phyloP scores from a whole-genome alignment of 2,329 filamentous ascomycete species.

The Colletotrichum lindemuthianum region DNA sequence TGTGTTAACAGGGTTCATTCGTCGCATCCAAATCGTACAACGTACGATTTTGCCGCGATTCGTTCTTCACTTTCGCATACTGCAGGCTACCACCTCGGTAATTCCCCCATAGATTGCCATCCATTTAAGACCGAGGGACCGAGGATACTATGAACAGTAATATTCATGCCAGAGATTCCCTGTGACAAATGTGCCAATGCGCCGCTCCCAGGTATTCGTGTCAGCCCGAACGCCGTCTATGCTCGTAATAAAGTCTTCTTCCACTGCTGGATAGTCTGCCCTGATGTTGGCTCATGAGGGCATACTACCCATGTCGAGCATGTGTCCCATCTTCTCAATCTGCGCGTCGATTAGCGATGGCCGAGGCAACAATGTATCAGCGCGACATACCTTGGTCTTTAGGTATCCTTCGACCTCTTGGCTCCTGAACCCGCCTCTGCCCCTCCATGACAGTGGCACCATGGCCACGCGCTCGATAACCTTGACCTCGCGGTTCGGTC shows the following conservation, averaged over 20 bases:
- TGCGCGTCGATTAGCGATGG: conserved; percentile 44
- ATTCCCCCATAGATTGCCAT: conserved; percentile 20
- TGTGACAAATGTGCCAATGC: conserved; percentile 25
- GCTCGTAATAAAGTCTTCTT: conserved; percentile 16
- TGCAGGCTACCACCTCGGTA: neutral
- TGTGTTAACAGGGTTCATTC: too few relatives aligned
- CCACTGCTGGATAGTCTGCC: too few relatives aligned
- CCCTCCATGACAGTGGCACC: conserved; percentile 94
- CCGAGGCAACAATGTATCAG: neutral
- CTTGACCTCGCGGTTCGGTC: conserved; percentile 85
- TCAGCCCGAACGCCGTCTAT: conserved; percentile 33
- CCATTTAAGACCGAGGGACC: conserved; percentile 13
- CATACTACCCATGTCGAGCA: conserved; percentile 66
- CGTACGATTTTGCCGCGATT: too few relatives aligned
- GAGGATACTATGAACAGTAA: conserved; percentile 10
- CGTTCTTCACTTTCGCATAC: neutral
- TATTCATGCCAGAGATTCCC: conserved; percentile 4
- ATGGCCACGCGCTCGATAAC: conserved; percentile 93
- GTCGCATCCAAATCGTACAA: too few relatives aligned
- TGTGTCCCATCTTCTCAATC: conserved; percentile 91
- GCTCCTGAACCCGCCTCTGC: conserved; percentile 83
- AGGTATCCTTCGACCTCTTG: conserved; percentile 94
- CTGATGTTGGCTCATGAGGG: conserved; percentile 14
- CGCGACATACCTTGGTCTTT: conserved; percentile 82
- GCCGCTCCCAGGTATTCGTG: conserved; percentile 34